Evolutionary conservation across 73 alveolate genomes (phyloP), one percentile per base, ranked within the genome.

Genomic region (Blepharisma stoltei): DNA sequence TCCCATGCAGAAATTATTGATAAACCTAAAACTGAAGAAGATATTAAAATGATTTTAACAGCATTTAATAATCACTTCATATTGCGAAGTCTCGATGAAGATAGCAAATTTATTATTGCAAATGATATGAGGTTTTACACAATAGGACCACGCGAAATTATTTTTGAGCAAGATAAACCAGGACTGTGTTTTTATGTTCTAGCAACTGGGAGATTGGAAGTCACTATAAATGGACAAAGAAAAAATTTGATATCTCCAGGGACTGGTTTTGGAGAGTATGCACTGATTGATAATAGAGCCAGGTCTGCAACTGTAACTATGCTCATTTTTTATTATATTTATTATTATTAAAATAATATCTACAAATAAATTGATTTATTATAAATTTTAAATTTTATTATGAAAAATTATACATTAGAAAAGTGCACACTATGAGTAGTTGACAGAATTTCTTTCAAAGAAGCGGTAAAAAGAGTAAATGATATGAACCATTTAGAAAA

Each of bases 401-500:
- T n/a, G n/a, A n/a, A n/a, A n/a, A n/a, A n/a, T n/a, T n/a, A n/a
- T n/a, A 90, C 97, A 23, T 83, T 85, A 7, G 89, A 82, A 46
- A 86, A 77, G 54, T 91, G 97, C 83, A 86, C 67, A 18, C 73
- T 86, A 25, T 94, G 98, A 97, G 97, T 82, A 11, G 82, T 94
- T 7, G 99, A 94, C 80, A 87, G 97, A 80, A 89, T 83, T 84
- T 90, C 95, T 18, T 94, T 94, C 82, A 92, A 88, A 80, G 83
- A 85, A 75, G 86, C 87, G 2, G 76, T 80, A 18, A 79, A 80
- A 54, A 66, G 46, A 75, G 45, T 80, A 54, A 70, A 45, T 25
- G 71, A 50, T 14, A 44, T 73, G 23, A 77, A 80, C 18, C 71
- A 73, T 47, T 88, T 73, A 53, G 83, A 80, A 20, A 80, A 80